Conservation (phyloP, 768 basidiomycete genomes). For the Tricholoma terreum region DNA sequence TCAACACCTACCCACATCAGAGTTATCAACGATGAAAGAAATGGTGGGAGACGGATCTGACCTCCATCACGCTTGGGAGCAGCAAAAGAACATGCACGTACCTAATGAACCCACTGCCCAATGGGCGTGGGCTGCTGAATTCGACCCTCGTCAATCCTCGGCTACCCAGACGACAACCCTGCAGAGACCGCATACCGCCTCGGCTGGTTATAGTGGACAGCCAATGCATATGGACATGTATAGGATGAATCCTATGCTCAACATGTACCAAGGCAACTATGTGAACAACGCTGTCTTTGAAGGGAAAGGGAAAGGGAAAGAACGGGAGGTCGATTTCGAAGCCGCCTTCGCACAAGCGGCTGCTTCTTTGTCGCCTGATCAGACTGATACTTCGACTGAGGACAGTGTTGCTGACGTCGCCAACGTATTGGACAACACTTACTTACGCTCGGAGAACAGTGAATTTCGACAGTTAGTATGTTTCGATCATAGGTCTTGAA, state of each 20-base stretch:
- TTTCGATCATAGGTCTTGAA: neutral
- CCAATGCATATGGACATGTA: conserved; percentile 41
- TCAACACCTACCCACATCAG: conserved; percentile 16
- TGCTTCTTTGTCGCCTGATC: conserved; percentile 45
- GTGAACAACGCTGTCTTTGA: conserved; percentile 21
- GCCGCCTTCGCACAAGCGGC: conserved; percentile 74
- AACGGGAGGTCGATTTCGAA: conserved; percentile 75
- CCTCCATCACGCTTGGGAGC: conserved; percentile 55
- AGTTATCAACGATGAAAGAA: conserved; percentile 21
- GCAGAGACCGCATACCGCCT: conserved; percentile 38
- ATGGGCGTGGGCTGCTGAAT: conserved; percentile 59
- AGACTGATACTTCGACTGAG: conserved; percentile 45
- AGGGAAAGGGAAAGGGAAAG: conserved; percentile 76
- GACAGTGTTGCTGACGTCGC: conserved; percentile 50
- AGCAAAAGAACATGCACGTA: conserved; percentile 39
- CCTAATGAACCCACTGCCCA: conserved; percentile 32
- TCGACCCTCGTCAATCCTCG: conserved; percentile 26
- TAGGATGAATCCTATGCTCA: conserved; percentile 26
- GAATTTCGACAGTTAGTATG: conserved; percentile 55
- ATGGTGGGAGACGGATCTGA: conserved; percentile 29
- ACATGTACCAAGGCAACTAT: conserved; percentile 29
- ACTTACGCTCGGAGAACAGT: conserved; percentile 30
- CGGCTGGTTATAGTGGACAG: conserved; percentile 32
- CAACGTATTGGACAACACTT: conserved; percentile 36
- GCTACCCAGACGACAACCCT: conserved; percentile 27